Evolutionary conservation across 768 basidiomycete genomes (phyloP).

Genomic region (Atractiella rhizophila): DNA sequence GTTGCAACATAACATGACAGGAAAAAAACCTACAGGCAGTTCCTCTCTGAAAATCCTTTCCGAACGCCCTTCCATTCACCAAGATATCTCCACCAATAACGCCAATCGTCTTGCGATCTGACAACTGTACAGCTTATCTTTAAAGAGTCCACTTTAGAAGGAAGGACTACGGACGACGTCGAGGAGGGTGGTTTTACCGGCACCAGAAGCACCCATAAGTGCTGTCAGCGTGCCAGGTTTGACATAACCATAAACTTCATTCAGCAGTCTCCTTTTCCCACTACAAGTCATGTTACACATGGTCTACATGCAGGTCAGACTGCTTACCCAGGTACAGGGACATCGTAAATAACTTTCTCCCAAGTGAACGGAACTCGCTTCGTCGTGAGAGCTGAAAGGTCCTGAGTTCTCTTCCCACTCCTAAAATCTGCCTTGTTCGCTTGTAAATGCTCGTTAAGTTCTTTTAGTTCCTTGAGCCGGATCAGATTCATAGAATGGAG

Average conservation of each 20-base stretch:
- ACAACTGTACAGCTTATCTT: slow-evolving; percentile 7
- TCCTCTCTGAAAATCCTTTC: slow-evolving; percentile 23
- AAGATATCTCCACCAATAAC: slow-evolving; percentile 25
- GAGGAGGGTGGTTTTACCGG: slow-evolving; percentile 24
- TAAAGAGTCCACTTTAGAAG: neutral
- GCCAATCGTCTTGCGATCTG: slow-evolving; percentile 20
- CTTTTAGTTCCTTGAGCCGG: slow-evolving; percentile 26
- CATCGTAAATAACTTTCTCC: slow-evolving; percentile 19
- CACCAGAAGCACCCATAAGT: slow-evolving; percentile 27
- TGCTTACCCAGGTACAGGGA: neutral
- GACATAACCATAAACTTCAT: slow-evolving; percentile 23
- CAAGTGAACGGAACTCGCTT: slow-evolving; percentile 25
- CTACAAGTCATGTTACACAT: slow-evolving; percentile 10
- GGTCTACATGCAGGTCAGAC: slow-evolving; percentile 8
- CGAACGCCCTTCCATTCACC: slow-evolving; percentile 22
- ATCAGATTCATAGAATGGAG: neutral
- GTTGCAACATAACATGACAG: neutral
- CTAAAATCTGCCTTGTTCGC: slow-evolving; percentile 30
- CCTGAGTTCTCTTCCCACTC: slow-evolving; percentile 26
- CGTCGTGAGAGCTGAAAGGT: slow-evolving; percentile 21
- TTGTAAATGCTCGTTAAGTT: slow-evolving; percentile 22
- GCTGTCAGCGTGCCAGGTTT: slow-evolving; percentile 25
- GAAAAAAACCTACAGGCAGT: slow-evolving; percentile 19
- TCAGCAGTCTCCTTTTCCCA: slow-evolving; percentile 11
- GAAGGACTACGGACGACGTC: slow-evolving; percentile 16